Conservation (phyloP, 176 grass and related monocot species). For the Leersia perrieri region DNA sequence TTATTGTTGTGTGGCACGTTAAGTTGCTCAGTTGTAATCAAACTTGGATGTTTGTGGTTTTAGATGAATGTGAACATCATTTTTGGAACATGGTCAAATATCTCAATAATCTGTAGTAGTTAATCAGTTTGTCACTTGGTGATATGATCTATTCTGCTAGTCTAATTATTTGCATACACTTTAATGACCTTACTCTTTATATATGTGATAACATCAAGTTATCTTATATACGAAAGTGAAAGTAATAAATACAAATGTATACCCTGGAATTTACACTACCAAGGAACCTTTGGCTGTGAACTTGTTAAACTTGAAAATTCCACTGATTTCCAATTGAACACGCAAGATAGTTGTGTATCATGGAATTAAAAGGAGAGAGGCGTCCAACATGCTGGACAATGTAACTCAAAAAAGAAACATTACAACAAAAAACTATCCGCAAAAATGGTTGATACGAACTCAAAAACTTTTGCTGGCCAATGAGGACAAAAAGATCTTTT, state of each 20-base stretch:
- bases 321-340: too few relatives aligned
- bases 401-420: too few relatives aligned
- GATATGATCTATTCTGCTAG: not conserved
- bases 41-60: not conserved
- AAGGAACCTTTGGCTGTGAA: not conserved
- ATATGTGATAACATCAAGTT: not conserved
- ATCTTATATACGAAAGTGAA: too few relatives aligned
- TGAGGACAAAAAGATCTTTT: not conserved
- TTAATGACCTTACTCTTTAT: not conserved
- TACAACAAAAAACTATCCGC: too few relatives aligned
- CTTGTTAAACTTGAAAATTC: not conserved
- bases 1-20: not conserved
- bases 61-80: not conserved
- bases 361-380: too few relatives aligned
- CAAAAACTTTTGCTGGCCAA: not conserved
- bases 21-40: not conserved
- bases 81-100: slow-evolving; percentile 1
- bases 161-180: not conserved
- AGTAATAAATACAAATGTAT: too few relatives aligned
- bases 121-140: not conserved
- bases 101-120: not conserved
- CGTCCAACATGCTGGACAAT: too few relatives aligned
- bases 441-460: too few relatives aligned
- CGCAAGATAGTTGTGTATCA: too few relatives aligned
- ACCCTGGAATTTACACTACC: not conserved